phyloP scores from a whole-genome alignment of 2,329 filamentous ascomycete genomes.

The Fusarium humuli region DNA sequence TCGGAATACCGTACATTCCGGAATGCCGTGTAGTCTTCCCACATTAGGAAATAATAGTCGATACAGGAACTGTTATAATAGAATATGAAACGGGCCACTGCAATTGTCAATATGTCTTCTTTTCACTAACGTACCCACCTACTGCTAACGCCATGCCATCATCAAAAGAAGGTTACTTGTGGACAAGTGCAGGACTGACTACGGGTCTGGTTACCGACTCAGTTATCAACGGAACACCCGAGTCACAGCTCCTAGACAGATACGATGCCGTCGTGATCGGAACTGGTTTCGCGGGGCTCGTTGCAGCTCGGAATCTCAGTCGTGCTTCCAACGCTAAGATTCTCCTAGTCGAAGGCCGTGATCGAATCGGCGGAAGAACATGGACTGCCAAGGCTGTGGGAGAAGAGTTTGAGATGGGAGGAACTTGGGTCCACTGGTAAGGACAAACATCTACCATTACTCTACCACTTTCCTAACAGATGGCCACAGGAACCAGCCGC shows the following conservation, averaged over 20 bases:
- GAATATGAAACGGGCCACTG: no score
- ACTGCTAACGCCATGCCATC: conserved; percentile 8
- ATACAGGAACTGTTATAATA: no score
- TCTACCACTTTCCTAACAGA: no score
- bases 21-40: no score
- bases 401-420: conserved; percentile 55
- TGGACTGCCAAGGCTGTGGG: conserved; percentile 52
- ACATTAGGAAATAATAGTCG: no score
- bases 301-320: conserved; percentile 16
- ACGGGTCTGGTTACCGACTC: conserved; percentile 26
- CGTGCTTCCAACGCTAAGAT: conserved; percentile 22
- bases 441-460: rapidly evolving
- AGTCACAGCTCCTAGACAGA: not conserved
- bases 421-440: conserved; percentile 54
- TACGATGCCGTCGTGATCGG: conserved; percentile 35
- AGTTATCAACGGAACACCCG: conserved; percentile 9
- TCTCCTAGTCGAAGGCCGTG: conserved; percentile 53
- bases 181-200: conserved; percentile 6
- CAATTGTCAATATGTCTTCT: no score
- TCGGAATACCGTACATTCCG: no score
- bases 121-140: no score
- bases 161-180: conserved; percentile 32
- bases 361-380: conserved; percentile 57
- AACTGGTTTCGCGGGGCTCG: conserved; percentile 23
- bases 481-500: conserved; percentile 34